These are phyloP conservation scores for Eucalyptus virginea DNA, from an alignment of 345 rosid species.

Conservation along the genomic window DNA sequence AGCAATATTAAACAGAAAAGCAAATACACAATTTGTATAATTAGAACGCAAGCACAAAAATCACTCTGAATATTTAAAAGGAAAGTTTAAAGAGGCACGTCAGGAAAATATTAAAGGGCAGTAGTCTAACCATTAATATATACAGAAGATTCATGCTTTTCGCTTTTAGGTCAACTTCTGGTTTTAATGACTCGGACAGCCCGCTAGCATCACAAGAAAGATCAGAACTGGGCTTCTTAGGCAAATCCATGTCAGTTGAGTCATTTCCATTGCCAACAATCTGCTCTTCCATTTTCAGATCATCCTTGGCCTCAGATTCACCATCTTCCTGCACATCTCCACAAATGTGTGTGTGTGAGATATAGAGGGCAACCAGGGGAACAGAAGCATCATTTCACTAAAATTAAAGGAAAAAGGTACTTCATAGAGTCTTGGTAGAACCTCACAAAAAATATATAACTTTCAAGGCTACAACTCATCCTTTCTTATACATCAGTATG, in stretches of 20 bases:
- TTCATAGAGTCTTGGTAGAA: background rate
- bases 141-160: background rate
- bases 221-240: slow-evolving; percentile 43
- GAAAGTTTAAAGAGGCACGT: background rate
- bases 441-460: too few relatives aligned
- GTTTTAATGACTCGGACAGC: too few relatives aligned
- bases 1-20: too few relatives aligned
- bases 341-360: background rate
- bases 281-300: slow-evolving; percentile 18
- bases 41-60: too few relatives aligned
- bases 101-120: background rate
- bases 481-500: background rate
- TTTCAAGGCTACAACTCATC: background rate
- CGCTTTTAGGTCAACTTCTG: too few relatives aligned
- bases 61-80: too few relatives aligned
- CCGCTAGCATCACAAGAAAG: slow-evolving; percentile 21
- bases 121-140: background rate
- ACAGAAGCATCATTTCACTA: background rate
- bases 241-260: background rate
- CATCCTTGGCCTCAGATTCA: slow-evolving; percentile 2
- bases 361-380: background rate
- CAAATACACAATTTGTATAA: too few relatives aligned
- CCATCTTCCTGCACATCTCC: slow-evolving; percentile 29
- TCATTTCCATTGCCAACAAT: slow-evolving; percentile 2
- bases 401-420: too few relatives aligned